phyloP scores from a whole-genome alignment of 2,329 filamentous ascomycete genomes.

The Cytospora piceae region DNA sequence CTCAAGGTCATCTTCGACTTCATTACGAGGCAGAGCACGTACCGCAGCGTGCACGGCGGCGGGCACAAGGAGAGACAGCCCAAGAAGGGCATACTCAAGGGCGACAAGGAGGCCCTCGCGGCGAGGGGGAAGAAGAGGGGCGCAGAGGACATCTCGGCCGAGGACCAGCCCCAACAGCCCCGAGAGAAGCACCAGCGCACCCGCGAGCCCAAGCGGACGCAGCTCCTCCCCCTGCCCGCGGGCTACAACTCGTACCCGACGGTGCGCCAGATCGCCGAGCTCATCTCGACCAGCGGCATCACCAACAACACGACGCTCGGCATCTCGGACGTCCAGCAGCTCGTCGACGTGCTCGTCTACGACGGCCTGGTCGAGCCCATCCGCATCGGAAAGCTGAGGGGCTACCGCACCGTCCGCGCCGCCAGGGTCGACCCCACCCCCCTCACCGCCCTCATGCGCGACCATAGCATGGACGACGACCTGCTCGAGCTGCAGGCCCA shows the following conservation, averaged over 20 bases:
- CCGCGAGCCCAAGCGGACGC: conserved; percentile 38
- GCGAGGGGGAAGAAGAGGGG: conserved; percentile 55
- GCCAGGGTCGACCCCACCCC: conserved; percentile 45
- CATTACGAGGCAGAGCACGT: conserved; percentile 73
- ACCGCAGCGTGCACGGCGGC: conserved; percentile 48
- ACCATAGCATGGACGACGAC: conserved; percentile 34
- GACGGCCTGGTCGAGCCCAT: conserved; percentile 80
- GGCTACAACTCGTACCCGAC: conserved; percentile 82
- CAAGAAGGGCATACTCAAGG: conserved; percentile 60
- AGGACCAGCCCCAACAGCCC: conserved; percentile 38
- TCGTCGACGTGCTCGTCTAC: conserved; percentile 86
- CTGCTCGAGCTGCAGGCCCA: conserved; percentile 29
- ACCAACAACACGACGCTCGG: conserved; percentile 72
- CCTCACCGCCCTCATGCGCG: conserved; percentile 36
- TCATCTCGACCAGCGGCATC: conserved; percentile 70
- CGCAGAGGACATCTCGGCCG: conserved; percentile 50
- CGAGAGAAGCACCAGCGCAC: conserved; percentile 21
- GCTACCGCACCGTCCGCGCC: conserved; percentile 57
- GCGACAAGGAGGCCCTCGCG: conserved; percentile 37
- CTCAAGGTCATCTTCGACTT: conserved; percentile 74
- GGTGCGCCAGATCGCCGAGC: conserved; percentile 73
- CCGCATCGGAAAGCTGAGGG: conserved; percentile 51
- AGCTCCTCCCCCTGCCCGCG: conserved; percentile 59
- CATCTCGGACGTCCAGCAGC: conserved; percentile 78
- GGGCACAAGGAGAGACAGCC: conserved; percentile 48